These are phyloP conservation scores for Rhododendron ovatum DNA, from an alignment of 148 eudicot species.

Conservation along the genomic window DNA sequence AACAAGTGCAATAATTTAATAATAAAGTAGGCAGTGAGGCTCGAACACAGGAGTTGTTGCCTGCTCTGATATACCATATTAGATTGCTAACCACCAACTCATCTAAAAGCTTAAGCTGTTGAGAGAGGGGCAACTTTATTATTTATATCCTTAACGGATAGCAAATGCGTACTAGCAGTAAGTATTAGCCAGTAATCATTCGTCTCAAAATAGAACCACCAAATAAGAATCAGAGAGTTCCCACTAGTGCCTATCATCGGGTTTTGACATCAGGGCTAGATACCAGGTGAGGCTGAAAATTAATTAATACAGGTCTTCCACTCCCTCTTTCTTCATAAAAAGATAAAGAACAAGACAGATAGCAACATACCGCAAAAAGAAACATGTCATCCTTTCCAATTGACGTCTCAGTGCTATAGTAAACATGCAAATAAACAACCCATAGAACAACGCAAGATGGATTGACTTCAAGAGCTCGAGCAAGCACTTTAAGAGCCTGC, in stretches of 20 bases:
- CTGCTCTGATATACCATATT: neutral
- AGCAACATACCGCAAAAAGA: slow-evolving; percentile 54
- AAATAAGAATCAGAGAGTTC: neutral
- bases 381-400: slow-evolving; percentile 54
- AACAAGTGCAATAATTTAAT: neutral
- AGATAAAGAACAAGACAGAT: neutral
- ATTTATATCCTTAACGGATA: neutral
- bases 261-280: neutral
- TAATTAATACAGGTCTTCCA: neutral
- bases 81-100: neutral
- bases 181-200: neutral
- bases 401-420: slow-evolving; percentile 40
- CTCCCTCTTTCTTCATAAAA: neutral
- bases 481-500: slow-evolving; percentile 64
- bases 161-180: neutral
- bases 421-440: slow-evolving; percentile 64
- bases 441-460: slow-evolving; percentile 43
- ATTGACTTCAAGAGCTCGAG: slow-evolving; percentile 59
- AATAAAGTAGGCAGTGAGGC: neutral
- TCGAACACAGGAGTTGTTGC: neutral
- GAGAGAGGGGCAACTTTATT: neutral
- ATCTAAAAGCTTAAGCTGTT: neutral
- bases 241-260: neutral
- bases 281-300: slow-evolving; percentile 1
- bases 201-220: neutral